Evolutionary conservation across 2,329 filamentous ascomycete species (phyloP).

Genomic region (Botrytis sinoallii): DNA sequence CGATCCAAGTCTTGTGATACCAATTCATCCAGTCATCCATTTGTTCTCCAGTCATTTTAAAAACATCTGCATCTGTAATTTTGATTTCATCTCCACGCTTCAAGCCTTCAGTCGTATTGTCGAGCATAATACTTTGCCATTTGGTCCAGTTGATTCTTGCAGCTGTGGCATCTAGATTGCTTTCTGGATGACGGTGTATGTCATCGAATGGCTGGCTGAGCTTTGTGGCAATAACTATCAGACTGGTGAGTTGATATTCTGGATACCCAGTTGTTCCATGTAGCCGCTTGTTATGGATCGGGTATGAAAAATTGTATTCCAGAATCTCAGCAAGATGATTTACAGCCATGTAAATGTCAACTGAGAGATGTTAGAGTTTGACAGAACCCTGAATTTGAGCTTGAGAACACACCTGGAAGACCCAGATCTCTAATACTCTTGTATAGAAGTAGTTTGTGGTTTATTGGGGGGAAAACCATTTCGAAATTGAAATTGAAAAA

Average conservation of each 20-base stretch:
- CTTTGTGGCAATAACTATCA: slow-evolving; percentile 75
- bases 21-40: slow-evolving; percentile 77
- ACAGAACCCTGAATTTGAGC: not conserved
- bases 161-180: slow-evolving; percentile 53
- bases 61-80: slow-evolving; percentile 60
- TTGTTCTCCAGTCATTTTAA: slow-evolving; percentile 57
- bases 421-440: slow-evolving; percentile 68
- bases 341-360: slow-evolving; percentile 62
- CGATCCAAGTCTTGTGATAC: slow-evolving; percentile 66
- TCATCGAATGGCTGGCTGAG: slow-evolving; percentile 73
- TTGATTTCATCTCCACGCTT: slow-evolving; percentile 48
- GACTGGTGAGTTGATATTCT: slow-evolving; percentile 68
- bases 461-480: slow-evolving; percentile 70
- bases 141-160: slow-evolving; percentile 67
- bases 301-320: slow-evolving; percentile 56
- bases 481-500: slow-evolving; percentile 67
- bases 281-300: slow-evolving; percentile 45
- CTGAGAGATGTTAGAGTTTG: slow-evolving; percentile 41
- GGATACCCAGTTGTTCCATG: slow-evolving; percentile 58
- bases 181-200: slow-evolving; percentile 48
- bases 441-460: slow-evolving; percentile 64
- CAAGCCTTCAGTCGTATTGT: slow-evolving; percentile 34
- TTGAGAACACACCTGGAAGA: slow-evolving; percentile 61
- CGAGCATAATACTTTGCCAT: slow-evolving; percentile 58
- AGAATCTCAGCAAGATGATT: slow-evolving; percentile 47